These are phyloP conservation scores for Peronospora farinosa DNA, from an alignment of 352 stramenopile genomes.

Conservation along the genomic window DNA sequence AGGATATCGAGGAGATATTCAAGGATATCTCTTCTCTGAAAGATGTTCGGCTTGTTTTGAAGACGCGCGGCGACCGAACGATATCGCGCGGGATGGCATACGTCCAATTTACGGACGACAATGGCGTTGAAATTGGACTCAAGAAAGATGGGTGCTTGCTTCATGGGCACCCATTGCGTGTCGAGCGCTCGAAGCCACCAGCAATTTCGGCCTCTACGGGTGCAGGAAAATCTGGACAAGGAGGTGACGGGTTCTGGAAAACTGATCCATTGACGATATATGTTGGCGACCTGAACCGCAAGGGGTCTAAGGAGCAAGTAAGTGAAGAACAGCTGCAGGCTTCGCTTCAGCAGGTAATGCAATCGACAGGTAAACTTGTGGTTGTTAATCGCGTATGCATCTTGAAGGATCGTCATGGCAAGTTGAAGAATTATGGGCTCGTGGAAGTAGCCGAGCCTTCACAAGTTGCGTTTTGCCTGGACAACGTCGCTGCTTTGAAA, in stretches of 20 bases:
- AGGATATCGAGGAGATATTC: constrained; percentile 50
- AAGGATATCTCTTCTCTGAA: constrained; percentile 38
- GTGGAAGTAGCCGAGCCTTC: constrained; percentile 39
- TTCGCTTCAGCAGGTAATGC: constrained; percentile 37
- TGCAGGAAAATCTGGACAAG: background rate
- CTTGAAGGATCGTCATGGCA: constrained; percentile 47
- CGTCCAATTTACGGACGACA: constrained; percentile 50
- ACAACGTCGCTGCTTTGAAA: constrained; percentile 29
- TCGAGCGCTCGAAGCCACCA: constrained; percentile 48
- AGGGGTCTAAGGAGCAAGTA: constrained; percentile 28
- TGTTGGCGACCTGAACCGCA: constrained; percentile 38
- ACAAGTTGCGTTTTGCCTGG: constrained; percentile 29
- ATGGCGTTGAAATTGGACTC: constrained; percentile 34
- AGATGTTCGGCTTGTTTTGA: constrained; percentile 60
- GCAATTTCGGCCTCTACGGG: constrained; percentile 10
- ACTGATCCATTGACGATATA: constrained; percentile 52
- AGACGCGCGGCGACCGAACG: constrained; percentile 44
- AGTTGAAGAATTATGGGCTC: constrained; percentile 63
- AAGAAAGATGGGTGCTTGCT: constrained; percentile 28
- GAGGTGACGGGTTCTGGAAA: constrained; percentile 35
- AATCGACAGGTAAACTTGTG: constrained; percentile 22
- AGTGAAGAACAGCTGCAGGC: constrained; percentile 35
- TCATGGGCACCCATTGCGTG: constrained; percentile 36
- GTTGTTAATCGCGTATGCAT: constrained; percentile 47
- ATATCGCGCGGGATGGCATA: constrained; percentile 77